A percentile compares a stretch with the other conserved stretches of the same genome.
Evolutionary conservation across 305 asterid genomes (phyloP).

Genomic region (Fraxinus xanthoxyloides): DNA sequence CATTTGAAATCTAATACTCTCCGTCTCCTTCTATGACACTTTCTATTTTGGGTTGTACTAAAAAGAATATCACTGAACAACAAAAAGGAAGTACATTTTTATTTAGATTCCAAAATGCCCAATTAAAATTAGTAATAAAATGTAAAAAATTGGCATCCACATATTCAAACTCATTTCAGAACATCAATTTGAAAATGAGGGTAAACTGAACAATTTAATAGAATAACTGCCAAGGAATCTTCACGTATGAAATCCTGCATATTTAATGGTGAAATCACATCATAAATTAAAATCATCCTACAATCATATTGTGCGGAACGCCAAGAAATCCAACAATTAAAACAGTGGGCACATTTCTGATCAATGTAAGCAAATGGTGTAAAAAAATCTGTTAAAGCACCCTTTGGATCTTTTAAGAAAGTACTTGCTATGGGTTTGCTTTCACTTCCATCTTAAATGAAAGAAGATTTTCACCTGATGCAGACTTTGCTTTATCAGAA

Average conservation of each 20-base stretch:
- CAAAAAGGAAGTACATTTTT: neutral
- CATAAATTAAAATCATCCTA: slow-evolving; percentile 9
- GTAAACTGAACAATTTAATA: slow-evolving; percentile 4
- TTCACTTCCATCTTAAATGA: slow-evolving; percentile 16
- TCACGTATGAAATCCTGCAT: neutral
- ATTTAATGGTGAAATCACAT: slow-evolving; percentile 1
- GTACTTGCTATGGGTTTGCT: slow-evolving; percentile 17
- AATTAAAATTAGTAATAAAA: neutral
- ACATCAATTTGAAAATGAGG: slow-evolving; percentile 2
- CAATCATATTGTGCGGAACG: slow-evolving; percentile 9
- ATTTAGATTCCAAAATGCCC: neutral
- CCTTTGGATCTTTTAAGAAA: slow-evolving; percentile 18
- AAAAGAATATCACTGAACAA: neutral
- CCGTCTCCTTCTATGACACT: neutral
- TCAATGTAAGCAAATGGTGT: slow-evolving; percentile 10
- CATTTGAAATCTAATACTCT: slow-evolving; percentile 10
- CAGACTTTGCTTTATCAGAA: slow-evolving; percentile 71
- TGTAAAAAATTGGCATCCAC: neutral
- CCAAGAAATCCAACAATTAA: slow-evolving; percentile 6
- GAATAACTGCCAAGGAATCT: neutral
- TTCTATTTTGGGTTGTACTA: neutral
- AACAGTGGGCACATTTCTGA: slow-evolving; percentile 8
- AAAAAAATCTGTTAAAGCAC: slow-evolving; percentile 12
- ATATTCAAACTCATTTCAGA: neutral
- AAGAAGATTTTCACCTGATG: slow-evolving; percentile 68